phyloP scores from a whole-genome alignment of 768 basidiomycete genomes.

The Podaxis mareebaensis region DNA sequence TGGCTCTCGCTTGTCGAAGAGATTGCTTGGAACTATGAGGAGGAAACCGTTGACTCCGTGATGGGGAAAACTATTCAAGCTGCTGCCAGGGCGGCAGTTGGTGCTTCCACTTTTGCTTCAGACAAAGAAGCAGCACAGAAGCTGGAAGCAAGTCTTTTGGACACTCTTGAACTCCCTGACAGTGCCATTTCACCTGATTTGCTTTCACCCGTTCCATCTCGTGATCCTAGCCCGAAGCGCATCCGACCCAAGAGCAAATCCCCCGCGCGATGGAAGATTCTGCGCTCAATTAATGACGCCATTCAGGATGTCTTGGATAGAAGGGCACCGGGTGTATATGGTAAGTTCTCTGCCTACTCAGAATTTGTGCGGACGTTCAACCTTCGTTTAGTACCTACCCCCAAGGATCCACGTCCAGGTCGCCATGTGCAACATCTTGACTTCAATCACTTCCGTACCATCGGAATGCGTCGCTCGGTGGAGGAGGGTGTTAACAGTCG shows the following conservation, averaged over 20 bases:
- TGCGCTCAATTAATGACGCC: constrained; percentile 77
- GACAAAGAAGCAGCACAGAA: constrained; percentile 45
- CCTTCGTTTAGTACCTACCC: constrained; percentile 55
- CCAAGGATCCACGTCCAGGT: constrained; percentile 72
- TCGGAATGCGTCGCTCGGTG: constrained; percentile 91
- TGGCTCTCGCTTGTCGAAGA: constrained; percentile 85
- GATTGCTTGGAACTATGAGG: constrained; percentile 71
- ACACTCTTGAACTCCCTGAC: constrained; percentile 61
- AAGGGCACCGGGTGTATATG: constrained; percentile 69
- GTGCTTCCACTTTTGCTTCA: constrained; percentile 38
- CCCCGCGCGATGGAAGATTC: constrained; percentile 81
- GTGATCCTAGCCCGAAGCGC: constrained; percentile 80
- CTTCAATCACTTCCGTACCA: constrained; percentile 97
- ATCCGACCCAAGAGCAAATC: constrained; percentile 76
- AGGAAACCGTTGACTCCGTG: constrained; percentile 61
- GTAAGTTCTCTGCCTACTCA: constrained; percentile 38
- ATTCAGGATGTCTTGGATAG: constrained; percentile 69
- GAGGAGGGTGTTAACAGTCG: constrained; percentile 87
- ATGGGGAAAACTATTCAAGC: constrained; percentile 70
- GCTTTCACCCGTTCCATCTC: constrained; percentile 76
- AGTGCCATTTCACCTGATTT: constrained; percentile 72
- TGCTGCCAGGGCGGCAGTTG: constrained; percentile 63
- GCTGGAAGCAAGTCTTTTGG: constrained; percentile 63
- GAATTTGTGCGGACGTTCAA: constrained; percentile 9
- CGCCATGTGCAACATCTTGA: constrained; percentile 85